Evolutionary conservation across 441 rosid genomes (phyloP).

Genomic region (Cnidoscolus chayamansa): DNA sequence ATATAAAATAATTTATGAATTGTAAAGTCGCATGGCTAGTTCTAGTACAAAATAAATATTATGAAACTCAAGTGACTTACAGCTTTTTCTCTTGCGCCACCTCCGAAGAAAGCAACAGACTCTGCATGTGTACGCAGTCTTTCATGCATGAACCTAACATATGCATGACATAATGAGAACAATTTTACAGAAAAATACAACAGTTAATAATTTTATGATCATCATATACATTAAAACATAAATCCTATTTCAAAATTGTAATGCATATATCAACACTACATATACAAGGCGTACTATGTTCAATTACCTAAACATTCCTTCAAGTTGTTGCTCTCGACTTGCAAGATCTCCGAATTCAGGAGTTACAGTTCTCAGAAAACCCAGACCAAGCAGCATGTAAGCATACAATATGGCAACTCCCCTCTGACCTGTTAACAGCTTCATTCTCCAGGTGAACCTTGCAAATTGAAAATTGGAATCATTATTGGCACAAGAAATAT

Average conservation of each 20-base stretch:
- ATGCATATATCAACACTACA: neutral
- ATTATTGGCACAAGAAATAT: conserved; percentile 2
- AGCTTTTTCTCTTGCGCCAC: conserved; percentile 96
- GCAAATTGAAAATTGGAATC: conserved; percentile 25
- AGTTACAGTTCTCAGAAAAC: conserved; percentile 84
- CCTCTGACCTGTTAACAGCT: conserved; percentile 90
- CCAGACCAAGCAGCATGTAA: conserved; percentile 95
- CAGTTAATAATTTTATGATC: neutral
- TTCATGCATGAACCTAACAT: conserved; percentile 96
- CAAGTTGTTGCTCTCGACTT: conserved; percentile 84
- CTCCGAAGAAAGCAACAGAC: conserved; percentile 99
- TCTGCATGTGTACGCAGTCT: conserved; percentile 96
- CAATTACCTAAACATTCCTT: conserved; percentile 91
- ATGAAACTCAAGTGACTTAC: conserved; percentile 50
- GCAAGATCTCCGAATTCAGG: conserved; percentile 98
- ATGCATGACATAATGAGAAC: conserved; percentile 23
- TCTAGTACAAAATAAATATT: conserved; percentile 11
- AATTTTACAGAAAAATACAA: conserved; percentile 12
- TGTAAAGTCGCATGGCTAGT: neutral
- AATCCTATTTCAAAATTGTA: neutral
- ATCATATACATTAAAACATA: neutral
- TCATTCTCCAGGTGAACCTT: conserved; percentile 99
- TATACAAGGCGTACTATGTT: conserved; percentile 9
- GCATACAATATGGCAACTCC: conserved; percentile 95
- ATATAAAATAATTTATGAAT: too few relatives aligned